Evolutionary conservation across 2,329 filamentous ascomycete species (phyloP), one percentile per base, ranked within the genome.

Genomic region (Ophiobolus disseminans): DNA sequence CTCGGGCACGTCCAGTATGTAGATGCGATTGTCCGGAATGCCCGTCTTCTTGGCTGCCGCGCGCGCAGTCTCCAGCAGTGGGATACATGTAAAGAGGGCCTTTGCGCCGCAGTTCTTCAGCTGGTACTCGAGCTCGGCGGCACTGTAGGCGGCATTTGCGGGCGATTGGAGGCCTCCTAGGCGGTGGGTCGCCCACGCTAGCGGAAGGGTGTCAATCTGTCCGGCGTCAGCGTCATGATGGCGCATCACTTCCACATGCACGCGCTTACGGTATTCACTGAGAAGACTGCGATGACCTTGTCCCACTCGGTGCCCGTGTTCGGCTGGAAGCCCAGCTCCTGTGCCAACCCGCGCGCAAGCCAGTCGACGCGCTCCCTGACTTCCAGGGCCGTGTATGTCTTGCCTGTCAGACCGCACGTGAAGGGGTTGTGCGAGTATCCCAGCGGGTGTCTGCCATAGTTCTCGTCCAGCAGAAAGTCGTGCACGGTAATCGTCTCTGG

Each of bases 301-400:
- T 94, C 89, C 87, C 87, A 94, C 68, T 92, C 88, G 0, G 84
- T 83, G 10, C 87, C 89, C 47, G 84, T 72, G 58, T 89, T 86
- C 6, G 87, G 84, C 36, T 80, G 72, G 81, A 89, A 91, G 34
- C 83, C 86, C 50, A 94, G 80, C 55, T 89, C 84, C 67, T 88
- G 86, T 31, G 82, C 81, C 25, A 95, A 75, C 17, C 83, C 86
- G 48, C 87, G 82, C 13, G 90, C 82, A 17, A 94, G 78, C 43
- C 76, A 79, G 21, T 90, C 86, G 8, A 88, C 82, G 17, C 88
- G 81, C 47, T 86, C 78, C 40, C 81, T 82, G 35, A 90, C 81
- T 59, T 93, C 83, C 22, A 78, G 59, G 5, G 81, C 78, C 6
- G 83, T 83, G 70, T 86, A 89, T 3, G 84, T 82, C 68, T 82